A percentile compares a stretch with the other conserved stretches of the same genome.
Evolutionary conservation across 805 yeast genomes (phyloP).

Genomic region (Hanseniaspora valbyensis): DNA sequence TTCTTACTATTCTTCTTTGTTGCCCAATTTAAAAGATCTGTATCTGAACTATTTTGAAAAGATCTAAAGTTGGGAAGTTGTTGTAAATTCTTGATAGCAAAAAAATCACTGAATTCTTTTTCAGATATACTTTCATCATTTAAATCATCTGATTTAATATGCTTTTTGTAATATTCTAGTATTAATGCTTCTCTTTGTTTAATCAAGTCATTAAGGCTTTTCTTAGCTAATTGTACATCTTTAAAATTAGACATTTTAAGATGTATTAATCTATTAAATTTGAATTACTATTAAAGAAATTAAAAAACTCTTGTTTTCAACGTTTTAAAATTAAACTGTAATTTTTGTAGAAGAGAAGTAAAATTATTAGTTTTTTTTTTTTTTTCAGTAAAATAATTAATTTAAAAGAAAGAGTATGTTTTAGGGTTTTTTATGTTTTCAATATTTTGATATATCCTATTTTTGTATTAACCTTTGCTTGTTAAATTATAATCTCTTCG

Average conservation of each 20-base stretch:
- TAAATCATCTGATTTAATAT: neutral
- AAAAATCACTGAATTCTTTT: conserved; percentile 8
- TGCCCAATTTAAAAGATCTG: conserved; percentile 10
- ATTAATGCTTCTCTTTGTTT: conserved; percentile 5
- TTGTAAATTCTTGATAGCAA: conserved; percentile 8
- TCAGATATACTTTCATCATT: neutral
- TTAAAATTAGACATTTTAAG: conserved; percentile 5
- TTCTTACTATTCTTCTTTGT: neutral
- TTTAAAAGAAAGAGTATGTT: no score
- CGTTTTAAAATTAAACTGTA: no score
- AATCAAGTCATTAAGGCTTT: conserved; percentile 1
- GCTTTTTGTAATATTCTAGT: neutral
- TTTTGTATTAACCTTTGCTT: no score
- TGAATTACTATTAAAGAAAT: no score
- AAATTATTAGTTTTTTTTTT: no score
- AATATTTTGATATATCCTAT: no score
- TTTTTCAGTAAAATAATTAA: no score
- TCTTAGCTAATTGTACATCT: conserved; percentile 13
- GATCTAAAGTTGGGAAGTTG: conserved; percentile 15
- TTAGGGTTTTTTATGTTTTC: no score
- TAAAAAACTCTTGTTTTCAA: no score
- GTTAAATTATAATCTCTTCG: no score
- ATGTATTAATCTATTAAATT: neutral
- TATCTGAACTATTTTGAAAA: conserved; percentile 11
- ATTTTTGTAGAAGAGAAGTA: no score